Conservation (phyloP, 1,284 basidiomycete genomes). For the Tilletia setariae region DNA sequence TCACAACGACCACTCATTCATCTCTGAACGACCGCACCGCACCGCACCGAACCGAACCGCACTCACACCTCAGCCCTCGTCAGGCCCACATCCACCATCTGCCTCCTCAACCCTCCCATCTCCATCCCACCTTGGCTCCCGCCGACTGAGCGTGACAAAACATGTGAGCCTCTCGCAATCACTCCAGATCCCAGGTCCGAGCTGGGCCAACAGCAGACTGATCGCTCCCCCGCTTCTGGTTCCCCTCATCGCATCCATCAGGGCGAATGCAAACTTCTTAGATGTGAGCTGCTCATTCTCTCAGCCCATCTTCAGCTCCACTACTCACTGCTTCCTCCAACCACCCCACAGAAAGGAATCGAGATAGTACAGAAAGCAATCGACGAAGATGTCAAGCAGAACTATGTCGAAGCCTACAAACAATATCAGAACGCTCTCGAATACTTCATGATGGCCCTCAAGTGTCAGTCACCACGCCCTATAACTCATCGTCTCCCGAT, state of each 20-base stretch:
- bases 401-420: conserved; percentile 91
- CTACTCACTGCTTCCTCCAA: not conserved
- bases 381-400: conserved; percentile 88
- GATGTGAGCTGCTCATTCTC: conserved; percentile 25
- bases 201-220: no score
- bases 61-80: no score
- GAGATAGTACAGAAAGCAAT: conserved; percentile 92
- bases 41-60: no score
- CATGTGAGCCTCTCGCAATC: no score
- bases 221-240: no score
- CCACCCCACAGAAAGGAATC: conserved; percentile 72
- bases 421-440: conserved; percentile 84
- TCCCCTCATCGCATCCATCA: conserved; percentile 20
- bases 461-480: conserved; percentile 61
- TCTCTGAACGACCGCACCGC: no score
- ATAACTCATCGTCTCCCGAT: not conserved
- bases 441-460: conserved; percentile 91
- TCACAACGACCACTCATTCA: no score
- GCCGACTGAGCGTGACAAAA: no score
- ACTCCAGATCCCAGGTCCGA: no score
- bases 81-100: no score
- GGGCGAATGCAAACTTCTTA: conserved; percentile 47
- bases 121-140: no score
- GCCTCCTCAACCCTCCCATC: no score
- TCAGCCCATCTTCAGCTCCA: not conserved